These are phyloP conservation scores for Phaffia tasmanica DNA, from an alignment of 768 basidiomycete genomes.

Conservation along the genomic window DNA sequence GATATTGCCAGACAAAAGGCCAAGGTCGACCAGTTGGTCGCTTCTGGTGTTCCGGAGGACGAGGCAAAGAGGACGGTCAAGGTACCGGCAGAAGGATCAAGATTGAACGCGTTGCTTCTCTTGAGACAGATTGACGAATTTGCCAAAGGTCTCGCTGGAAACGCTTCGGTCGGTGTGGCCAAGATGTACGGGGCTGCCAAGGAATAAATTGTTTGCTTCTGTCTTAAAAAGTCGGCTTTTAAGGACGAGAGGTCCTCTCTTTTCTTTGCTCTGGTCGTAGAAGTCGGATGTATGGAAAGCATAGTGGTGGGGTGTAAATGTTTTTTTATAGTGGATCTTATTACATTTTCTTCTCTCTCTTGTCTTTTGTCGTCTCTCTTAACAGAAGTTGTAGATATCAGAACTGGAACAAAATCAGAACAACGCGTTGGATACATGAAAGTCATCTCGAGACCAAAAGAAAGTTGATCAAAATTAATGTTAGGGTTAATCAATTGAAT, in stretches of 20 bases:
- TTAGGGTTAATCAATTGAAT: no score
- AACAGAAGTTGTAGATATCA: no score
- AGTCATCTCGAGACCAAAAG: no score
- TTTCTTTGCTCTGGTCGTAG: not conserved
- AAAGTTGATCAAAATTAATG: no score
- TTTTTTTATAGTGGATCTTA: no score
- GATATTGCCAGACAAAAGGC: conserved; percentile 25
- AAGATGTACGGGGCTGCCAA: conserved; percentile 22
- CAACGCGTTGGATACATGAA: no score
- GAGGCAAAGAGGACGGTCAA: conserved; percentile 20
- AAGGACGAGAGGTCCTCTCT: not conserved
- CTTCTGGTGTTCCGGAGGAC: conserved; percentile 16
- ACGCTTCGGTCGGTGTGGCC: conserved; percentile 15
- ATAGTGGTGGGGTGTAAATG: no score
- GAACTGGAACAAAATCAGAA: no score
- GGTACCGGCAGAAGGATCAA: conserved; percentile 15
- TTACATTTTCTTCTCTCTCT: no score
- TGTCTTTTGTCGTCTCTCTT: no score
- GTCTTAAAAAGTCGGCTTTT: not conserved
- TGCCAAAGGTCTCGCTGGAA: conserved; percentile 20
- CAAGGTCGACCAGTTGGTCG: conserved; percentile 21
- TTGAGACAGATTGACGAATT: conserved; percentile 24
- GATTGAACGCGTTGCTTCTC: conserved; percentile 21
- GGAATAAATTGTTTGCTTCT: conserved; percentile 1
- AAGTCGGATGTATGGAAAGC: no score